Conservation (phyloP, 2,329 filamentous ascomycete genomes). For the Laburnicola sp. region DNA sequence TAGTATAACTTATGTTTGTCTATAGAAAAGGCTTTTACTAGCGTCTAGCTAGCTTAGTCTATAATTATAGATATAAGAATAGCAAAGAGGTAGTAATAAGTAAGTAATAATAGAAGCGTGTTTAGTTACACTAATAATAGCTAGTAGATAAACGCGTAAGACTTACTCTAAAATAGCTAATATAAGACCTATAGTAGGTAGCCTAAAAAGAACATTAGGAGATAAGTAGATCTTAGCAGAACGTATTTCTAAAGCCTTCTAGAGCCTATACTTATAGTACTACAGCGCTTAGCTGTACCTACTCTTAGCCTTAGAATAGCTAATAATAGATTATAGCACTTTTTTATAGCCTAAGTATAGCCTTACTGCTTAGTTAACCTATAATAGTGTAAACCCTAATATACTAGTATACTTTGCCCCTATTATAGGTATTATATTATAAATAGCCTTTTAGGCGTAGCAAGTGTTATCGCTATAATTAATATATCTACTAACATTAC, state of each 20-base stretch:
- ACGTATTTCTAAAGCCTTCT: conserved; percentile 1
- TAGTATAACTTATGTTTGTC: no score
- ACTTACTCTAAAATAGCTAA: no score
- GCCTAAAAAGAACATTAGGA: no score
- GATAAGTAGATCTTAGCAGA: background rate
- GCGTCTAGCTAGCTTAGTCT: no score
- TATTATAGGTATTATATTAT: conserved; percentile 19
- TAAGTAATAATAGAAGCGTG: no score
- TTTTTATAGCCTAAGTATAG: conserved; percentile 3
- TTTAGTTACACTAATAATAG: no score
- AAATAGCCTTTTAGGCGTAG: conserved; percentile 40
- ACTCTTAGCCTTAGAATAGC: conserved; percentile 10
- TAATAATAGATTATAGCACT: conserved; percentile 15
- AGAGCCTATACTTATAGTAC: background rate
- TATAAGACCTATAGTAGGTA: no score
- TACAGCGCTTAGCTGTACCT: conserved; percentile 15
- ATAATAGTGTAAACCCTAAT: conserved; percentile 7
- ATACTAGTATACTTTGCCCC: background rate
- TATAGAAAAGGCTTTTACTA: no score
- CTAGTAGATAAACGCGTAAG: no score
- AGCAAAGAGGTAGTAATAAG: no score
- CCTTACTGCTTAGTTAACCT: conserved; percentile 13
- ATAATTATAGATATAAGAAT: no score
- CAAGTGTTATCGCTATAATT: conserved; percentile 45
- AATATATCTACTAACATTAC: conserved; percentile 45